Conservation (phyloP, 139 green algal genomes). For the Micractinium sp. region DNA sequence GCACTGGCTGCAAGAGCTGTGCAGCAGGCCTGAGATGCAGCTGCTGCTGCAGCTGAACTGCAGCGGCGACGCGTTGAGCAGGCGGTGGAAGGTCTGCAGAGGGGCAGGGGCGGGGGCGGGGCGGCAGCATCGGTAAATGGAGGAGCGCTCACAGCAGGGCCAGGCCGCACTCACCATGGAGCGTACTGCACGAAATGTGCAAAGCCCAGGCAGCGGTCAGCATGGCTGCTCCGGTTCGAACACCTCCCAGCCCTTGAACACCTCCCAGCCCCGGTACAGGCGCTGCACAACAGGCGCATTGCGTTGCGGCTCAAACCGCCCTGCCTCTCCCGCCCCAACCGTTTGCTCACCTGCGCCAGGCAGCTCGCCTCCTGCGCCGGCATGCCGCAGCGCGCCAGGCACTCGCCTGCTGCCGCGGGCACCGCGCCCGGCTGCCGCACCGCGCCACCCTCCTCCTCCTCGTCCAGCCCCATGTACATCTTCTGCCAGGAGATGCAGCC, state of each 20-base stretch:
- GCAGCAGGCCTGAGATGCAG: constrained; percentile 26
- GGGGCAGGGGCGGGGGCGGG: neutral
- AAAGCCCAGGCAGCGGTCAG: too few relatives aligned
- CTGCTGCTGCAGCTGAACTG: constrained; percentile 29
- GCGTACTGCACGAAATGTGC: too few relatives aligned
- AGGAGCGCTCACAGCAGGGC: neutral
- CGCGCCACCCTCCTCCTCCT: neutral
- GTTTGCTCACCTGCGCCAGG: constrained; percentile 14
- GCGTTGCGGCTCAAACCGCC: neutral
- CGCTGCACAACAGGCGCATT: neutral
- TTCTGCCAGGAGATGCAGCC: constrained; percentile 30
- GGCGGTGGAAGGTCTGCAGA: constrained; percentile 9
- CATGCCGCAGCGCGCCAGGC: constrained; percentile 16
- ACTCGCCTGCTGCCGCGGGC: neutral
- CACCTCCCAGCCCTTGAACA: too few relatives aligned
- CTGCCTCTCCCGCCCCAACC: neutral
- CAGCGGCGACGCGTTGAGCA: constrained; percentile 25
- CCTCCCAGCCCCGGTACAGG: too few relatives aligned
- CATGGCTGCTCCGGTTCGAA: too few relatives aligned
- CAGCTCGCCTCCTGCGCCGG: constrained; percentile 13
- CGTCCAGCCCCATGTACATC: constrained; percentile 20
- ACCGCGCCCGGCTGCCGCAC: neutral
- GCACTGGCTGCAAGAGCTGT: constrained; percentile 21
- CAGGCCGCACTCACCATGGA: too few relatives aligned
- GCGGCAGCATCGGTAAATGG: neutral